Evolutionary conservation across 169 alveolate species (phyloP).

Genomic region (Cryptosporidium parvum): DNA sequence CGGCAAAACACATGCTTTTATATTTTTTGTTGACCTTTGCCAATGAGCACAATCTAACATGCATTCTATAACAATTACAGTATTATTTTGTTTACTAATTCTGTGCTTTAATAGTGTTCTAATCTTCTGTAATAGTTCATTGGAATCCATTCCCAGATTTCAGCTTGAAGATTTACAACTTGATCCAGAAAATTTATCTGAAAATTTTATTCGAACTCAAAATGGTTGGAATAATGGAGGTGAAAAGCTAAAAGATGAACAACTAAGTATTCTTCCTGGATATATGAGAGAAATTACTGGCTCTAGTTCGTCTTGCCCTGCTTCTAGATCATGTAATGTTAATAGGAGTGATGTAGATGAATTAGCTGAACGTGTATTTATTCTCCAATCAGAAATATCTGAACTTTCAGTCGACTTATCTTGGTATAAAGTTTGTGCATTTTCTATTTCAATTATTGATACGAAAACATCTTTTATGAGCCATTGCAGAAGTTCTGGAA

Average conservation of each 20-base stretch:
- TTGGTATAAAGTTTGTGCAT: constrained; percentile 55
- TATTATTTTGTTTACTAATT: not conserved
- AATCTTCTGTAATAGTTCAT: not conserved
- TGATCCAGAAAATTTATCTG: constrained; percentile 32
- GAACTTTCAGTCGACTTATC: constrained; percentile 35
- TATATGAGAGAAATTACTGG: constrained; percentile 34
- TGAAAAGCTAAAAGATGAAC: constrained; percentile 1
- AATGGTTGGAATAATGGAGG: constrained; percentile 39
- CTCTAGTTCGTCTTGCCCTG: not conserved
- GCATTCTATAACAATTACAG: not conserved
- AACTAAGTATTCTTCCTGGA: constrained; percentile 19
- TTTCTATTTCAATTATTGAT: constrained; percentile 54
- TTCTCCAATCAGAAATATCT: constrained; percentile 43
- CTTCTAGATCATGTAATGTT: constrained; percentile 68
- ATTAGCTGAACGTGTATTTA: constrained; percentile 65
- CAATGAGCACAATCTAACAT: constrained; percentile 7
- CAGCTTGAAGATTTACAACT: constrained; percentile 20
- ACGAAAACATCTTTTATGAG: constrained; percentile 5
- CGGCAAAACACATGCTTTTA: constrained; percentile 22
- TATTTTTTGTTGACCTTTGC: not conserved
- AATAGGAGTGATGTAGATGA: constrained; percentile 52
- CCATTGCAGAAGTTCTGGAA: constrained; percentile 26
- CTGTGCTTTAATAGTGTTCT: not conserved
- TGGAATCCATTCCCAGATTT: constrained; percentile 28
- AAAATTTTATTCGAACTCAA: constrained; percentile 30